Conservation (phyloP, 2,329 filamentous ascomycete genomes). For the Ophiostoma himal-ulmi region DNA sequence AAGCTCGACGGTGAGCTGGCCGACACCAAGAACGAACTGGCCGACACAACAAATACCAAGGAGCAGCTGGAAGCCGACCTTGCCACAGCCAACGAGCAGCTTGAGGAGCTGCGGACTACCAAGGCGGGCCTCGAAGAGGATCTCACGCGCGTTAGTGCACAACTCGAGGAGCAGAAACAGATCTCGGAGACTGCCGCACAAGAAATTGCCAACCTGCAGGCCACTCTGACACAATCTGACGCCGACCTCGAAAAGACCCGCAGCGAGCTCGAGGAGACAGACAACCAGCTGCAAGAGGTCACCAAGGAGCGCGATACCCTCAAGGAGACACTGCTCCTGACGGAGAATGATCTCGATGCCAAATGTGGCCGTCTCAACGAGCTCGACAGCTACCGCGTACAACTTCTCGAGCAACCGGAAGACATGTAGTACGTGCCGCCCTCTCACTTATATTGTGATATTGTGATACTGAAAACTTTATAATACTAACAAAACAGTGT, state of each 20-base stretch:
- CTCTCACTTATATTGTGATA: background rate
- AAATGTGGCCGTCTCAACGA: constrained; percentile 29
- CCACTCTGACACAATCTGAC: constrained; percentile 26
- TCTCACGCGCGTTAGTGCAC: constrained; percentile 13
- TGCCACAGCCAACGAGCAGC: constrained; percentile 25
- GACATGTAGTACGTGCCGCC: constrained; percentile 28
- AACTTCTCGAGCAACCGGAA: constrained; percentile 30
- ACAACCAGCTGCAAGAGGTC: constrained; percentile 29
- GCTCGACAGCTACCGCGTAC: constrained; percentile 32
- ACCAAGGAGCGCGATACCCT: constrained; percentile 22
- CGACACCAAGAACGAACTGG: constrained; percentile 27
- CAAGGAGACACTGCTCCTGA: constrained; percentile 26
- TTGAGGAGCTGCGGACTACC: constrained; percentile 18
- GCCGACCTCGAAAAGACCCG: constrained; percentile 28
- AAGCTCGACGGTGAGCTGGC: constrained; percentile 26
- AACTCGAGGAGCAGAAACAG: constrained; percentile 22
- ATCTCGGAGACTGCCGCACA: constrained; percentile 21
- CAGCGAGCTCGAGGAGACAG: constrained; percentile 26
- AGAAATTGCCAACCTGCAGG: constrained; percentile 28
- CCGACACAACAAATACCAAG: constrained; percentile 22
- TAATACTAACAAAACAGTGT: constrained; percentile 26
- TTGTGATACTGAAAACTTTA: too few species aligned
- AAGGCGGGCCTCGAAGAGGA: constrained; percentile 18
- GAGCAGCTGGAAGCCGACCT: constrained; percentile 23
- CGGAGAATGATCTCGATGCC: constrained; percentile 27